Evolutionary conservation across 805 yeast species (phyloP), one percentile per base, ranked within the genome.

Genomic region (Yarrowia sp.): DNA sequence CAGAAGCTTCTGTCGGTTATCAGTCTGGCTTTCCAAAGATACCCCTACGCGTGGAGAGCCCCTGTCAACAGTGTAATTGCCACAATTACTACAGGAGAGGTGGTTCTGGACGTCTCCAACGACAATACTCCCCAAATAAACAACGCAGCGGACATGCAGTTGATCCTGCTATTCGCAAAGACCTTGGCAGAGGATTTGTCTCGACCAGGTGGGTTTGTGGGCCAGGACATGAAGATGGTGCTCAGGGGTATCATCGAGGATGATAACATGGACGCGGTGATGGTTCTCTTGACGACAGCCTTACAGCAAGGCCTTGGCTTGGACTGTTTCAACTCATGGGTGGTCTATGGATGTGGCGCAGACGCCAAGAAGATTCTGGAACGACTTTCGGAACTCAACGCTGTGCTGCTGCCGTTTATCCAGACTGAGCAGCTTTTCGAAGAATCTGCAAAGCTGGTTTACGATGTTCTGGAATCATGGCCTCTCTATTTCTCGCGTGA

Each of bases 1-100:
- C 81, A 79, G 66, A 89, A 89, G 70, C 72, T 88, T 61, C 73
- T 88, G 61, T 81, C 88, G 7, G 82, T 85, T 56, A 69, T 86
- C 32, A 78, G 86, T 2, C 71, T 83, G 35, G 70, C 84, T 3
- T 87, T 78, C 72, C 73, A 80, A 35, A 73, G 76, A 52, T 74
- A 78, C 65, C 75, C 74, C 44, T 41, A 70, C 1, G 58, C 66
- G 2, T 83, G 85, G 82, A 49, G 63, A 6, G 70, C 78, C 56
- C 85, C 69, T 14, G 40, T 73, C 2, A 33, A 41, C 14, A 67
- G 71, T 1, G 67, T 72, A 19, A 44, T 67, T 12, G 43, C 54
- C 4, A 46, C 66, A 21, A 54, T 72, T 32, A 62, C 63, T 36
- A 35, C 44, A 4, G 44, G 61, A 2, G 35, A 35, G 21, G 46